These are phyloP conservation scores for Telopea speciosissima DNA, from an alignment of 177 flowering plant genomes.

Conservation along the genomic window DNA sequence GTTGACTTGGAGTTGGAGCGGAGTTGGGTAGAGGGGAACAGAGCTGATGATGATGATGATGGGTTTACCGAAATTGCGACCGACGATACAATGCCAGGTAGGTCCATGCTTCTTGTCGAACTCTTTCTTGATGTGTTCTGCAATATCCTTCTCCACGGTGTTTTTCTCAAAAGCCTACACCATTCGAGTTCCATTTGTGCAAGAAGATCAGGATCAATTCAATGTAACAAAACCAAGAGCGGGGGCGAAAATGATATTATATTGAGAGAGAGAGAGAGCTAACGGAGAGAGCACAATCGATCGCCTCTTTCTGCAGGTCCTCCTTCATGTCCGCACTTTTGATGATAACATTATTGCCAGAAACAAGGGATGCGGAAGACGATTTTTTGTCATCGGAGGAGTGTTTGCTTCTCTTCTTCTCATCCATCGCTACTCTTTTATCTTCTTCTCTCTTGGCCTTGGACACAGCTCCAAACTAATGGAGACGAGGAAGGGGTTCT, in stretches of 20 bases:
- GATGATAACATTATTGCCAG: constrained; percentile 47
- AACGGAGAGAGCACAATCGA: constrained; percentile 71
- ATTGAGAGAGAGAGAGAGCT: neutral
- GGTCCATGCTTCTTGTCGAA: constrained; percentile 90
- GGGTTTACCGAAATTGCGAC: constrained; percentile 80
- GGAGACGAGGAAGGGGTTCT: no score
- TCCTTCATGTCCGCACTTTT: constrained; percentile 95
- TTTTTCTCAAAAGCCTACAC: constrained; percentile 37
- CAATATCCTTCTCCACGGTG: constrained; percentile 88
- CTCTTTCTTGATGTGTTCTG: constrained; percentile 91
- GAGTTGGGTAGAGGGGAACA: neutral
- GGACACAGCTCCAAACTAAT: neutral
- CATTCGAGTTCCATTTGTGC: neutral
- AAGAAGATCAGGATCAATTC: neutral
- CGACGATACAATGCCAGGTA: constrained; percentile 99
- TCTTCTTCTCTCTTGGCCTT: no score
- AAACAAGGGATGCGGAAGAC: constrained; percentile 21
- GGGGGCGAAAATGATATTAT: neutral
- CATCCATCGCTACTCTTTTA: constrained; percentile 37
- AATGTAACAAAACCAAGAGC: neutral
- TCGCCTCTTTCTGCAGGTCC: constrained; percentile 84
- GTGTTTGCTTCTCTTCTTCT: constrained; percentile 26
- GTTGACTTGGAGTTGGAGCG: no score
- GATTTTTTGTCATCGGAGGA: constrained; percentile 43
- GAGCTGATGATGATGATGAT: constrained; percentile 1